These are phyloP conservation scores for Ophiostoma quercus DNA, from an alignment of 2,329 filamentous ascomycete species.

Conservation along the genomic window DNA sequence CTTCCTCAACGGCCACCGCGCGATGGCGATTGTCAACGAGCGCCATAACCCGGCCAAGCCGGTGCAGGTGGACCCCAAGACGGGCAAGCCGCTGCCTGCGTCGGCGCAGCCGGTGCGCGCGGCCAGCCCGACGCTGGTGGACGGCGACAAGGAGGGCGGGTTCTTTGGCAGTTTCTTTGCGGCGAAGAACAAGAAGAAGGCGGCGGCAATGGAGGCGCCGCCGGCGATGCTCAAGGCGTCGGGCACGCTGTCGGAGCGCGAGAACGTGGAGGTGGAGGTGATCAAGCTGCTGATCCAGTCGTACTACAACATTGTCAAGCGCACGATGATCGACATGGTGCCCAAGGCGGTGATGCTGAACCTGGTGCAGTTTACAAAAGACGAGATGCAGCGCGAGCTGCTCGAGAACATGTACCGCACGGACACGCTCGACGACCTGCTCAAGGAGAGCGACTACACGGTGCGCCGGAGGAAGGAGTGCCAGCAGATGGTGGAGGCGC, in stretches of 20 bases:
- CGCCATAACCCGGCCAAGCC: slow-evolving; percentile 76
- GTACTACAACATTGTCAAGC: slow-evolving; percentile 96
- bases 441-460: slow-evolving; percentile 98
- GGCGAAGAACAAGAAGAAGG: slow-evolving; percentile 99
- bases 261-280: slow-evolving; percentile 93
- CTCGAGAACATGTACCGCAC: slow-evolving; percentile 96
- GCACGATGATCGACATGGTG: slow-evolving; percentile 99
- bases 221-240: slow-evolving; percentile 91
- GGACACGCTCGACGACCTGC: slow-evolving; percentile 82
- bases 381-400: slow-evolving; percentile 96
- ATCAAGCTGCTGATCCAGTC: slow-evolving; percentile 96
- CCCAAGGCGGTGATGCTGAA: slow-evolving; percentile 98
- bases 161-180: slow-evolving; percentile 99
- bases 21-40: slow-evolving; percentile 98
- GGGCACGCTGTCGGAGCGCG: slow-evolving; percentile 86
- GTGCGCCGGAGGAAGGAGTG: slow-evolving; percentile 93
- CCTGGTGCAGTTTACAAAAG: slow-evolving; percentile 93
- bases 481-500: slow-evolving; percentile 96
- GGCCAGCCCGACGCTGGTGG: slow-evolving; percentile 64
- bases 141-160: slow-evolving; percentile 57
- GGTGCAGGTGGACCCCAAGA: slow-evolving; percentile 96
- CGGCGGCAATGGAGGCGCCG: slow-evolving; percentile 97
- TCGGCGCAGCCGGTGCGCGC: slow-evolving; percentile 61
- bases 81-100: slow-evolving; percentile 80
- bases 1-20: slow-evolving; percentile 92